Base-by-base conservation (phyloP, 768 basidiomycete species). In the Suillus clintonianus region DNA sequence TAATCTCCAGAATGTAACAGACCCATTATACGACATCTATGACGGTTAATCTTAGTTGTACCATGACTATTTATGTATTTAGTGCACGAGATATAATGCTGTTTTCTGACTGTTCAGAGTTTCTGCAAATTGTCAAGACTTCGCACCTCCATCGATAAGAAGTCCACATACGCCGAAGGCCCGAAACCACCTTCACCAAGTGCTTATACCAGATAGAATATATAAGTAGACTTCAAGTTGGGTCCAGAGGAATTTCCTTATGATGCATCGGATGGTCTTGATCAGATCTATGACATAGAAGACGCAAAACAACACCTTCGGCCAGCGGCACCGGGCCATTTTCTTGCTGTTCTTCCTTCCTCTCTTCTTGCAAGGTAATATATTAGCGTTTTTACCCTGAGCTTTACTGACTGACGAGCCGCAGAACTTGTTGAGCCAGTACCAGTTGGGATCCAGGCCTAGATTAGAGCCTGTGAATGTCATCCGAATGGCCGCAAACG, bases 321-420 rank as follows among this genome's bases (percentile, higher is more conserved):
- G 27, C 27, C 27, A 27, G 27, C 4, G 27, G 27, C 27, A 27
- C 27, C 27, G 27, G 27, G 27, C 27, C 27, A 27, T 27, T 27
- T 27, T 27, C 27, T 27, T 27, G 27, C 2, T 27, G 27, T 27
- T 27, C 27, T 98, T 98, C 84, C 83, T 98, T 75, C 95, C 95
- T 5, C 81, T 98, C 64, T 98, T 97, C 85, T 82, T 98, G 68
- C 94, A 95, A 89, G 95, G 94, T 95, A 71, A 48, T 84, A n/a
- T 53, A n/a, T 5, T 41, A 10, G 45, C 39, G n/a, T 50, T 43
- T 43, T 47, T 51, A 42, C 57, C n/a, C 61, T 63, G 39, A 69
- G 14, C 34, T 50, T 5, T 51, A 9, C 53, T 30, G 30, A 47
- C 60, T 32, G 54, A 17, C 61, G 53, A 22, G 64, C 36, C 64